These are phyloP conservation scores for Penicillium concentricum DNA, from an alignment of 2,329 filamentous ascomycete genomes.

Conservation along the genomic window DNA sequence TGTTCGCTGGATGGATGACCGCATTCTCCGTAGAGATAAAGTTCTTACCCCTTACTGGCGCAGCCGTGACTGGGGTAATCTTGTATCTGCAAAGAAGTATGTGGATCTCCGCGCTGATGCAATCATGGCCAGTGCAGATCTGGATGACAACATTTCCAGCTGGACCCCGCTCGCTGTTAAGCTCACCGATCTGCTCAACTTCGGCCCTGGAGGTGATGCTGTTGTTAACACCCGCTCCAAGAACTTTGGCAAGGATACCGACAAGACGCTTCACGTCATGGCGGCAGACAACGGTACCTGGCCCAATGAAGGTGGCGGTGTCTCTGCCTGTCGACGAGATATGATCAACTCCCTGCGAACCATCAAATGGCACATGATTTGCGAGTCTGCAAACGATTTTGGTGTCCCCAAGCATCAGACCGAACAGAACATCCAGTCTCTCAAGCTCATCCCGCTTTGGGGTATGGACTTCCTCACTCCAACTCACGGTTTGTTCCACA, in stretches of 20 bases:
- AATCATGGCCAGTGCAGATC: constrained; percentile 52
- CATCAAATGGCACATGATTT: constrained; percentile 56
- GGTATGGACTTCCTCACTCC: constrained; percentile 54
- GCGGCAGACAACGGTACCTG: constrained; percentile 55
- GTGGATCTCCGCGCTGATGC: constrained; percentile 49
- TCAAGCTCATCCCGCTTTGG: constrained; percentile 57
- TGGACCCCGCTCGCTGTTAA: constrained; percentile 55
- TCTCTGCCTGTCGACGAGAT: constrained; percentile 56
- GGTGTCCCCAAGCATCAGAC: constrained; percentile 57
- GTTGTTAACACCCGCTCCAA: constrained; percentile 52
- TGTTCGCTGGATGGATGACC: constrained; percentile 53
- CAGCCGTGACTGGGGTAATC: constrained; percentile 44
- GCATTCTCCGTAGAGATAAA: constrained; percentile 48
- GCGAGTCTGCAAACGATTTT: constrained; percentile 56
- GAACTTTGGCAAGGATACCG: constrained; percentile 50
- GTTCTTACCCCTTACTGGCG: constrained; percentile 49
- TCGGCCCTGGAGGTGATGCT: constrained; percentile 54
- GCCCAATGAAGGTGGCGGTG: constrained; percentile 55
- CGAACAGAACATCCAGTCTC: constrained; percentile 55
- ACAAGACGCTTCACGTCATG: constrained; percentile 52
- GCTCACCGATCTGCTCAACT: constrained; percentile 53
- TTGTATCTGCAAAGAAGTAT: constrained; percentile 45
- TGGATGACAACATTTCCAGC: constrained; percentile 52
- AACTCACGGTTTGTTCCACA: constrained; percentile 55
- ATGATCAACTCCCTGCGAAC: constrained; percentile 55